Base-by-base conservation (phyloP, 179 eudicot species). In the Spinacia oleracea region DNA sequence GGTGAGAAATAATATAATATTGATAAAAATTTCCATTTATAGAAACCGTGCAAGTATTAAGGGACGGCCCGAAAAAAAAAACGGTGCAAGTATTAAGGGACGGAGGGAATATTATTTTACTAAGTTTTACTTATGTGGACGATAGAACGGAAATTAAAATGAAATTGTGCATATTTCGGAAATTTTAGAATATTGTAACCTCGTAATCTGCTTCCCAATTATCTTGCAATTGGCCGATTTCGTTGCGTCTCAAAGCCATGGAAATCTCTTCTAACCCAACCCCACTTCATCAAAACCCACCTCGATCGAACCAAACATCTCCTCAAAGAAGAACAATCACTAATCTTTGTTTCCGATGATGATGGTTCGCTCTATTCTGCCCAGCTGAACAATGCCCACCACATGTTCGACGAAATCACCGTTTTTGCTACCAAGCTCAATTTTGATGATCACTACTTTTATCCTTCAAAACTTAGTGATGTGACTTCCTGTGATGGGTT, bases 401-500 rank as follows among this genome's bases (percentile, higher is more conserved):
- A 74, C 34, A 21, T 32, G 21, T 64, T 34, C 23, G 75, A 75
- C 20, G 74, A 46, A 46, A 46, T 42, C 21, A 51, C 43, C 3
- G 25, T 56, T 43, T 43, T 10, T 14, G 66, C 78, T 51, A 74
- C 48, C 1, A 23, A 29, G 11, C 78, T 80, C 16, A 12, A 5
- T 29, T 21, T 74, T 56, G 35, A 7, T 16, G 69, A 50, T 45
- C 31, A 15, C 32, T 4, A 4, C 1, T 71, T 72, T 68, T 23
- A 12, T 6, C 55, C 11, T 12, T 10, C 14, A 21, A 11, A 8
- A 27, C 9, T 15, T 0, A 45, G 21, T 46, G 2, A 42, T 67
- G 29, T 46, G 12, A 31, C 75, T 67, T 67, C 82, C 32, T 80
- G 82, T 74, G 75, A 80, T 56, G 75, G 79, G 46, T 80, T 80